Base-by-base conservation (phyloP, 2,329 filamentous ascomycete genomes). In the Harringtonia aguacate region DNA sequence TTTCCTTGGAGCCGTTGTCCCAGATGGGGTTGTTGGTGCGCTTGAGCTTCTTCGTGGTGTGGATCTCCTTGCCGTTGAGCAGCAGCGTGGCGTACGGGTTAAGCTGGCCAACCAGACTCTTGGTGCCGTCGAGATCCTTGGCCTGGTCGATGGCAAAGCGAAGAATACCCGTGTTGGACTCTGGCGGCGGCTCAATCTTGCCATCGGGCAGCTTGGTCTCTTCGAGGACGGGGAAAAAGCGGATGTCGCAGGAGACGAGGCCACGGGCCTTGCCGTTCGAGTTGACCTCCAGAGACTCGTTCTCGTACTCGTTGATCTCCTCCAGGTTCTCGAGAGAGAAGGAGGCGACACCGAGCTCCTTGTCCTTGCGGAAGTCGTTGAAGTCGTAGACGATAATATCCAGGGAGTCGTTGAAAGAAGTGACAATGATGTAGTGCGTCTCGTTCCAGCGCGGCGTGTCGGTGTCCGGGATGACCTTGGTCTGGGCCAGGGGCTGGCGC, bases 11-110 rank as follows among this genome's bases (percentile, higher is more conserved):
- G 8, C 86, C 86, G 58, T 97, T 84, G 43, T 90, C 83, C 82
- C 89, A 98, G 55, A 98, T 89, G 8, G 92, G 92, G 55, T 95
- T 92, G 66, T 98, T 98, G 48, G 88, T 97, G 48, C 90, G 83
- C 74, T 97, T 98, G 55, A 95, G 75, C 63, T 89, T 94, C 65
- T 88, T 86, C 43, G 89, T 94, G 45, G 79, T 74, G 55, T 95
- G 88, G 5, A 97, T 75, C 59, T 94, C 84, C 64, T 92, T 94
- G 50, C 87, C 85, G 56, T 98, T 98, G 53, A 98, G 77, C 36
- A 95, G 73, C 41, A 98, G 73, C 28, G 81, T 73, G 10, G 86
- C 89, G 53, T 97, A 98, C 2, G 92, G 92, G 62, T 88, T 97
- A 38, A 98, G 80, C 50, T 82, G 75, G 27, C 92, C 92, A 48